Base-by-base conservation (phyloP, 805 yeast genomes). In the Yarrowia sp. region DNA sequence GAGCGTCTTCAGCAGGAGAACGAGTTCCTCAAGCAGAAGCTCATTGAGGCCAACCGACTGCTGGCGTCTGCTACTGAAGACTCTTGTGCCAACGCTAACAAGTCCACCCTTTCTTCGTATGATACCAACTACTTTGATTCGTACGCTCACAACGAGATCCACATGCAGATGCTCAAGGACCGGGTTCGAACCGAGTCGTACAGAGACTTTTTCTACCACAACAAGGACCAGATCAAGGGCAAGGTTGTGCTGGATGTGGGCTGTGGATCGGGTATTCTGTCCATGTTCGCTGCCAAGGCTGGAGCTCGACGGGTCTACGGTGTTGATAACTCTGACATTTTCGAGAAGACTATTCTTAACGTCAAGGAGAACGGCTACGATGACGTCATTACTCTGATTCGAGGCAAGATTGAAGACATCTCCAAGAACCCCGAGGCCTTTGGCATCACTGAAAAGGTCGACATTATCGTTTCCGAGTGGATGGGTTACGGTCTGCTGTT, bases 251-350 rank as follows among this genome's bases (percentile, higher is more conserved):
- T 95, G 70, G 99, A 95, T 80, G 98, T 95, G 69, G 99, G 99
- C 59, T 96, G 99, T 79, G 99, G 99, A 73, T 94, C 99, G 19
- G 99, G 99, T 73, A 92, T 95, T 72, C 82, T 95, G 71, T 93
- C 98, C 35, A 91, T 95, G 97, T 95, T 95, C 83, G 98, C 98
- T 19, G 97, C 94, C 65, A 89, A 89, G 77, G 97, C 98, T 14
- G 99, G 99, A 73, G 99, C 99, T 71, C 92, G 92, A 78, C 97
- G 92, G 77, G 99, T 95, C 65, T 89, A 92, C 78, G 97, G 97
- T 63, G 97, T 95, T 67, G 99, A 95, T 80, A 92, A 93, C 93
- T 92, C 97, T 22, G 90, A 90, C 77, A 95, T 95, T 78, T 94
- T 96, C 74, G 95, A 89, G 72, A 92, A 91, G 92, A 99, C 99